Evolutionary conservation across 1,284 basidiomycete species (phyloP).

Genomic region (Jaminaea rosea): DNA sequence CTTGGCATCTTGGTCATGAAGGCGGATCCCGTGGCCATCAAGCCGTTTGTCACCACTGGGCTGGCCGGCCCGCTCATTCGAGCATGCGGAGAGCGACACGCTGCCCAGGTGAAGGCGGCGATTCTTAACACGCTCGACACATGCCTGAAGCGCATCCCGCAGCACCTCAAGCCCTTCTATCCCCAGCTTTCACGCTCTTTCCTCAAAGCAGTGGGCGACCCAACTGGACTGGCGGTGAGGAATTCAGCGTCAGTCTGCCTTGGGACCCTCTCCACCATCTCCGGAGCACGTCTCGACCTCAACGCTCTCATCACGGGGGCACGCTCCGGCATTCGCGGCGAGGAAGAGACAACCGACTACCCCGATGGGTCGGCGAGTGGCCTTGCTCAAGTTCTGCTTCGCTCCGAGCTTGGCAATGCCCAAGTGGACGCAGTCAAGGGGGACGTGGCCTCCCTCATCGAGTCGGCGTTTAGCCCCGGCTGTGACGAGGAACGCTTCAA

Average conservation of each 20-base stretch:
- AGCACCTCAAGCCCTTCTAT: slow-evolving; percentile 93
- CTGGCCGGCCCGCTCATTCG: slow-evolving; percentile 88
- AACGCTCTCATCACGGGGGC: slow-evolving; percentile 60
- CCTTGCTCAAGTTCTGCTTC: slow-evolving; percentile 9
- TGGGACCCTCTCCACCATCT: slow-evolving; percentile 72
- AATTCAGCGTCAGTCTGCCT: slow-evolving; percentile 72
- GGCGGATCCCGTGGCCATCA: slow-evolving; percentile 79
- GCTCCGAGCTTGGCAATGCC: slow-evolving; percentile 56
- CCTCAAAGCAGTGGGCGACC: slow-evolving; percentile 81
- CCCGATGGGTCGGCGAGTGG: background rate
- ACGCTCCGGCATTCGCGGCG: slow-evolving; percentile 56
- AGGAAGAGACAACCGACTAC: slow-evolving; percentile 4
- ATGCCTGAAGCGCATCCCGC: slow-evolving; percentile 57
- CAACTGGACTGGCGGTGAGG: slow-evolving; percentile 69
- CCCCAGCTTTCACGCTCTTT: slow-evolving; percentile 95
- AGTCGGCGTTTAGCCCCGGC: slow-evolving; percentile 59
- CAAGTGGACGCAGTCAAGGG: slow-evolving; percentile 68
- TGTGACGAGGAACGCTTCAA: slow-evolving; percentile 32
- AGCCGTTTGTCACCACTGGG: slow-evolving; percentile 79
- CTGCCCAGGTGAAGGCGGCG: slow-evolving; percentile 42
- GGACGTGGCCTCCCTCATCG: slow-evolving; percentile 63
- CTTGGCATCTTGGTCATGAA: slow-evolving; percentile 89
- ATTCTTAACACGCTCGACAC: slow-evolving; percentile 39
- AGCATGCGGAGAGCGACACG: slow-evolving; percentile 44
- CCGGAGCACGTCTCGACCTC: slow-evolving; percentile 57